Base-by-base conservation (phyloP, 176 grass and related monocot genomes). In the Ensete glaucum region DNA sequence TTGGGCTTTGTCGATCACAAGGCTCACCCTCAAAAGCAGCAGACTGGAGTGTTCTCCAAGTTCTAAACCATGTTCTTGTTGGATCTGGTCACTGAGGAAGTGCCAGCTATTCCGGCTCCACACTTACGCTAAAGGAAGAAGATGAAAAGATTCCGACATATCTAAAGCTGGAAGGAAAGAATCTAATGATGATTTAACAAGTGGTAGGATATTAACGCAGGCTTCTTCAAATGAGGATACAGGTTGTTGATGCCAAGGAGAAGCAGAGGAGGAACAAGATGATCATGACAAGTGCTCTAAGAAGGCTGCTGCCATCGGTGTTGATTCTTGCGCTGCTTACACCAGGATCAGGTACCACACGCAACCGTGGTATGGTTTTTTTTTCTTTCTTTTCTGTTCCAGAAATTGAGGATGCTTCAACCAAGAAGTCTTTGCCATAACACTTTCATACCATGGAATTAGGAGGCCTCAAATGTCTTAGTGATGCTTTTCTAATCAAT, bases 71-170 rank as follows among this genome's bases (percentile, higher is more conserved):
- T 19, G n/a, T 17, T 1, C 2, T 20, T 6, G 17, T n/a, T 60
- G 57, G 57, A 60, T 60, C 63, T 26, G 10, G 24, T 66, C 10
- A 29, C 63, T 16, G 13, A 60, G 12, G 26, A 67, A 34, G 12
- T 70, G 67, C 67, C 67, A 70, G 2, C 52, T 70, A 50, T 70
- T 70, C 67, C 43, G 16, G 67, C 29, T 50, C 67, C 16, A 70
- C 8, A n/a, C 67, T 70, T 70, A 70, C 50, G 67, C 34, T 70
- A 34, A 70, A 70, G 67, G 43, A 52, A 70, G 43, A 69, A 49
- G 43, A 51, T 50, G 17, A 48, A 70, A 52, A 9, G 15, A 51
- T 8, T 6, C 48, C 43, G 16, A 50, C 15, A 26, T 65, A 52
- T 1, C 67, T 51, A 2, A 70, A 70, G 67, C 67, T 51, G 7